These are phyloP conservation scores for Aspergillus caelatus DNA, from an alignment of 2,329 filamentous ascomycete genomes.

Conservation along the genomic window DNA sequence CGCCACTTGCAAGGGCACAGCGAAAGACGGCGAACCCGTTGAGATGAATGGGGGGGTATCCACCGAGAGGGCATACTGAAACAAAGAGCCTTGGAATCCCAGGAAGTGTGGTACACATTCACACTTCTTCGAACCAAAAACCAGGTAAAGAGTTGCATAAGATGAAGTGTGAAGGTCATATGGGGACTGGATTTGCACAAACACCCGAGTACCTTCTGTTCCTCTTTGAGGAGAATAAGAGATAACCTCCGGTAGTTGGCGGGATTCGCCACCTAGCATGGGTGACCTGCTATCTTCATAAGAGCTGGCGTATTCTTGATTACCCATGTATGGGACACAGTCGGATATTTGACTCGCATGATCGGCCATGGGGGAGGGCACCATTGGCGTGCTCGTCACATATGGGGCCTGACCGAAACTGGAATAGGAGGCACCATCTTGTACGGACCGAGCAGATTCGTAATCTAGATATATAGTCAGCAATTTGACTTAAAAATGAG, in stretches of 20 bases:
- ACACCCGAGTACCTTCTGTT: constrained; percentile 68
- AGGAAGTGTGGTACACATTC: constrained; percentile 66
- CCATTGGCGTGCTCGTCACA: constrained; percentile 38
- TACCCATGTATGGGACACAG: constrained; percentile 42
- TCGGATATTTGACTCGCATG: constrained; percentile 45
- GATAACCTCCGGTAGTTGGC: constrained; percentile 65
- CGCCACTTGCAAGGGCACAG: constrained; percentile 61
- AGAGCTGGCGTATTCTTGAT: constrained; percentile 46
- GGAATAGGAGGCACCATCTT: constrained; percentile 46
- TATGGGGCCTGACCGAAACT: constrained; percentile 43
- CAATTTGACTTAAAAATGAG: constrained; percentile 1
- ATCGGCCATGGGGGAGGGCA: constrained; percentile 45
- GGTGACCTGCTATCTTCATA: constrained; percentile 67
- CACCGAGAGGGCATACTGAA: constrained; percentile 71
- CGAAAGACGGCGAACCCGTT: constrained; percentile 58
- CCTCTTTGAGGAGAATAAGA: constrained; percentile 73
- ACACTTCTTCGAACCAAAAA: constrained; percentile 78
- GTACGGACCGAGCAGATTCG: constrained; percentile 40
- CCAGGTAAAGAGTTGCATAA: constrained; percentile 61
- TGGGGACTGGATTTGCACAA: constrained; percentile 72
- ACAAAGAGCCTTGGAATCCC: constrained; percentile 60
- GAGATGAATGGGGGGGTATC: constrained; percentile 69
- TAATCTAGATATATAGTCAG: constrained; percentile 32
- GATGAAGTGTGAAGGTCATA: constrained; percentile 70
- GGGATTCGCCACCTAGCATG: constrained; percentile 66